Base-by-base conservation (phyloP, 495 filamentous ascomycete genomes). In the Cryomyces minteri region DNA sequence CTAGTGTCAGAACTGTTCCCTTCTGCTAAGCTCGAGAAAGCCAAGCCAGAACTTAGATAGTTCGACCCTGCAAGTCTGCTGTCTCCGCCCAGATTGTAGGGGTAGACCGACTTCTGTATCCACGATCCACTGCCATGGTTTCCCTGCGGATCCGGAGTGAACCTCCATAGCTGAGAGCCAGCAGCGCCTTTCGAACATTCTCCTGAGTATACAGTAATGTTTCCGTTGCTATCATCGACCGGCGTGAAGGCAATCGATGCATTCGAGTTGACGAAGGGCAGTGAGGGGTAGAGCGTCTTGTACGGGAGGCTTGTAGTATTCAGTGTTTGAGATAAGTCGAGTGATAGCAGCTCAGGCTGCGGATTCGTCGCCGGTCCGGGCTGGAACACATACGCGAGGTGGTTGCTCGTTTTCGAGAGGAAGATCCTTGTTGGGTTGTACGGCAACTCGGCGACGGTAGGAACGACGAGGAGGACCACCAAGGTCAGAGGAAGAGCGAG, bases 351-450 rank as follows among this genome's bases (percentile, higher is more conserved):
- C 50, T 70, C 58, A 36, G 66, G 58, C 18, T 58, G 58, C 31
- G 51, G 43, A 52, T 59, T 45, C 48, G 61, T 67, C 32, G 32
- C 12, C 56, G 57, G 62, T 43, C 61, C 64, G 46, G 64, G 62
- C 48, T 57, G 65, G 48, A 88, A 71, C 46, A 87, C 65, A 56
- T 87, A 88, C 32, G 65, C 59, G 45, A 68, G 47, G 39, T 66
- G 57, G 50, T 67, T 67, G 37, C 70, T 64, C 28, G 9, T 2
- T 8, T 41, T 41, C 4, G 79, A 64, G 32, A 83, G 65, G 40
- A 73, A 63, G 14, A 88, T 68, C 25, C 67, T 71, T 0, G 86
- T 82, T 0, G 86, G 83, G 28, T 71, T 74, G 65, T 92, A 93
- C 31, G 83, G 84, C 28, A 84, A 65, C 25, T 48, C 42, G 30